These are phyloP conservation scores for Colletotrichum higginsianum DNA, from an alignment of 2,329 filamentous ascomycete species.

Conservation along the genomic window DNA sequence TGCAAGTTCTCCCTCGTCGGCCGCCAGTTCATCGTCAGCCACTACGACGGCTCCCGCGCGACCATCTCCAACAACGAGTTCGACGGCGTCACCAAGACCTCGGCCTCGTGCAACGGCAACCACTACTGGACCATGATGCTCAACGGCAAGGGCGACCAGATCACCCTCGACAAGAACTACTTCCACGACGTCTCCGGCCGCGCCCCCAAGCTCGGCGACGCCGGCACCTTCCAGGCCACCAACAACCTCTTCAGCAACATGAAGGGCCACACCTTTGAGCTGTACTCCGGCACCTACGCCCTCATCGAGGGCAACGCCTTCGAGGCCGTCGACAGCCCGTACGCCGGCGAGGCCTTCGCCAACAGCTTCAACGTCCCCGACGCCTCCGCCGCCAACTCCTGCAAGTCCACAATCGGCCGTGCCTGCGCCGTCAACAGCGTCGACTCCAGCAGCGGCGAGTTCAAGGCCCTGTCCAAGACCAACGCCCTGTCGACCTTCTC, in stretches of 20 bases:
- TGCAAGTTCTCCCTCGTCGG: slow-evolving; percentile 58
- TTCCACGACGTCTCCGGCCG: slow-evolving; percentile 49
- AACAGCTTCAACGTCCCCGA: slow-evolving; percentile 46
- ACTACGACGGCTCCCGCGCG: slow-evolving; percentile 52
- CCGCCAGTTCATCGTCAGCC: slow-evolving; percentile 56
- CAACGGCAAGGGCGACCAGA: slow-evolving; percentile 49
- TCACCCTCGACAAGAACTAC: slow-evolving; percentile 55
- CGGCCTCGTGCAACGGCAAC: slow-evolving; percentile 50
- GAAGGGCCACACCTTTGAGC: slow-evolving; percentile 65
- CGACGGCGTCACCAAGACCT: slow-evolving; percentile 53
- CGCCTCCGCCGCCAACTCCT: slow-evolving; percentile 41
- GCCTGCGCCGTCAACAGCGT: slow-evolving; percentile 36
- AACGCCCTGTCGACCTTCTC: slow-evolving; percentile 42
- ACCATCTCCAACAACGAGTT: slow-evolving; percentile 58
- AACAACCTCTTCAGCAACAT: slow-evolving; percentile 50
- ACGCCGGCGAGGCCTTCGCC: slow-evolving; percentile 52
- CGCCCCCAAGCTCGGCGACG: slow-evolving; percentile 51
- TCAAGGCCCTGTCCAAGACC: slow-evolving; percentile 44
- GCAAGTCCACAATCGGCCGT: slow-evolving; percentile 26
- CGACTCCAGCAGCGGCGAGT: slow-evolving; percentile 44
- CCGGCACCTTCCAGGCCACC: slow-evolving; percentile 46
- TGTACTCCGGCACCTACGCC: slow-evolving; percentile 52
- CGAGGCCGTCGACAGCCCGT: slow-evolving; percentile 45
- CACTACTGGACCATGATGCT: slow-evolving; percentile 54
- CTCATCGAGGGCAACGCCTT: slow-evolving; percentile 49